Base-by-base conservation (phyloP, 2,329 filamentous ascomycete genomes). In the Trichoderma sp. region DNA sequence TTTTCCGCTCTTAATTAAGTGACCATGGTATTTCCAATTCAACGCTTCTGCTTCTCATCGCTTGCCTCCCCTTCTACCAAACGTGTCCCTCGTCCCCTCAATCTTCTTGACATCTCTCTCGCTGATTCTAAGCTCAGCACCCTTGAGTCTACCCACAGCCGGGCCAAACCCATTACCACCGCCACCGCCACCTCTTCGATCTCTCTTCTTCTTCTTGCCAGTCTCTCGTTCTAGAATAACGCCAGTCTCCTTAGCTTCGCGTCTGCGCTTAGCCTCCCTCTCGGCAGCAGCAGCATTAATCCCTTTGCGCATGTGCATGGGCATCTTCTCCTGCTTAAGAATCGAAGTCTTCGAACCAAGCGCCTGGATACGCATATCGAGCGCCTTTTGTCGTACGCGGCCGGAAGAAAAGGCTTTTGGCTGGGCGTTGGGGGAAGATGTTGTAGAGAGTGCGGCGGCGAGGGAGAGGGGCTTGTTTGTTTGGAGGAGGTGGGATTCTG, bases 221-320 rank as follows among this genome's bases (percentile, higher is more conserved):
- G 86, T 86, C 72, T 81, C 79, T 77, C 87, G 88, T 87, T 98
- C 97, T 41, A 98, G 86, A 66, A 98, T 91, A 79, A 98, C 92
- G 6, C 96, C 97, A 80, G 96, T 97, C 87, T 98, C 96, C 81
- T 89, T 91, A 2, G 97, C 97, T 83, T 98, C 94, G 56, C 87
- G 88, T 50, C 96, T 88, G 69, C 96, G 87, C 85, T 89, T 93
- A 14, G 89, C 86, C 83, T 98, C 95, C 76, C 90, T 91, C 33
- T 87, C 84, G 2, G 83, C 86, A 27, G 90, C 90, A 71, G 95
- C 94, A 1, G 89, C 89, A 18, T 87, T 86, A 76, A 98, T 98
- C n/a, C 96, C 95, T 84, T 93, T 95, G 76, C 95, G 90, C 81
- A 96, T 93, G 59, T 91, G 86, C 89, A 97, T 93, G 21, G 97